phyloP scores from a whole-genome alignment of 2,329 filamentous ascomycete genomes.

The Diplodia mutila region DNA sequence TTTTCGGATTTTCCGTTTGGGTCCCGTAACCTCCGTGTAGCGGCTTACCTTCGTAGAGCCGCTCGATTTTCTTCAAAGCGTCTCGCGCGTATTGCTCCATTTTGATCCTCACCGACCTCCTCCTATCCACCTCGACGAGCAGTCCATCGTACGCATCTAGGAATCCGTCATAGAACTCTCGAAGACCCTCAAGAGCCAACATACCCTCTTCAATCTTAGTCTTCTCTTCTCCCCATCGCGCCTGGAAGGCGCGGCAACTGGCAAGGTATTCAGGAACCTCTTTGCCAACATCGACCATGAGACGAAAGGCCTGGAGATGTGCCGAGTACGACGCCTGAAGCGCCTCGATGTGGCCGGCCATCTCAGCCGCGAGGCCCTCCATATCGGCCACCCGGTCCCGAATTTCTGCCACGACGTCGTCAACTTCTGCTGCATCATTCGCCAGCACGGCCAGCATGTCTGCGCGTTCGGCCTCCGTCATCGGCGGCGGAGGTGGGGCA shows the following conservation, averaged over 20 bases:
- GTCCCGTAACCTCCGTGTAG: neutral
- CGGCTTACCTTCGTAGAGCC: constrained; percentile 62
- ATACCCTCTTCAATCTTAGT: constrained; percentile 68
- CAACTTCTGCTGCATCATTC: constrained; percentile 67
- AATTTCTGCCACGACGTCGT: constrained; percentile 68
- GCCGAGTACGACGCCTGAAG: constrained; percentile 46
- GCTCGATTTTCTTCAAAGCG: constrained; percentile 75
- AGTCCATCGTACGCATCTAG: constrained; percentile 81
- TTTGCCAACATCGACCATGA: constrained; percentile 69
- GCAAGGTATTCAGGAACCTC: constrained; percentile 68
- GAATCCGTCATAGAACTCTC: constrained; percentile 86
- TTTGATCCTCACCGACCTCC: constrained; percentile 72
- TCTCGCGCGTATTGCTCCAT: constrained; percentile 76
- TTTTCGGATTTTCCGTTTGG: neutral
- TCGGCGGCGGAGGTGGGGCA: constrained; percentile 64
- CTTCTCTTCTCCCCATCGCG: constrained; percentile 74
- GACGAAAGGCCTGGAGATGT: constrained; percentile 29
- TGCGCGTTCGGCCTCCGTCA: constrained; percentile 73
- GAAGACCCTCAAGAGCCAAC: constrained; percentile 74
- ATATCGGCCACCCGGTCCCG: constrained; percentile 76
- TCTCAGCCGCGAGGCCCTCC: constrained; percentile 68
- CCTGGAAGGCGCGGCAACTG: constrained; percentile 66
- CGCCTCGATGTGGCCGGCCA: constrained; percentile 66
- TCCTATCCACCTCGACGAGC: constrained; percentile 79
- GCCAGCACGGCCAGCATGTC: constrained; percentile 84